Base-by-base conservation (phyloP, 805 yeast genomes). In the Lachancea meyersii region DNA sequence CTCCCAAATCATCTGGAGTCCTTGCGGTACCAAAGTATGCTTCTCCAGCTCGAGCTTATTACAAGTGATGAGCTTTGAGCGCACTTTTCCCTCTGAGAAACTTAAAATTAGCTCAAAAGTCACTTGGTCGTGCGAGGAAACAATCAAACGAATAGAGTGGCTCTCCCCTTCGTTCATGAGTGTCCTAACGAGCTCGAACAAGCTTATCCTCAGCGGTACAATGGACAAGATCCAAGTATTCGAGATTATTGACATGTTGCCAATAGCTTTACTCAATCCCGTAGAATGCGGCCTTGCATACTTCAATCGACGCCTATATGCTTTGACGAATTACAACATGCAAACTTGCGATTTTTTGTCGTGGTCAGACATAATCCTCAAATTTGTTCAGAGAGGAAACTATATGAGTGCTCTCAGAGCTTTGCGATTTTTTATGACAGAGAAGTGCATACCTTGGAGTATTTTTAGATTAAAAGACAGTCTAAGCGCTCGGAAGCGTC, bases 311-410 rank as follows among this genome's bases (percentile, higher is more conserved):
- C 49, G 48, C 24, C 23, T 60, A 5, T 38, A 51, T 19, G 38
- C 58, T 6, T 32, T 58, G 22, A 58, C 65, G 4, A 54, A 48
- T 16, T 56, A 55, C 38, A 48, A 53, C 11, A 32, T 61, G n/a
- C 53, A 54, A 23, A 41, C 54, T 1, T 66, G 65, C 3, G 51
- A 45, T 18, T 52, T 55, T 37, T 39, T 51, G 23, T 50, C 63
- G 4, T 63, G 68, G 68, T 55, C 65, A 7, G 58, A 59, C 34
- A 48, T 60, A 1, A 51, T 51, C 10, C 42, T 63, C 17, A 52
- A 48, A 21, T 49, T 51, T 6, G 61, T 63, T 8, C 64, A 61
- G 38, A 43, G 37, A 13, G 63, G 61, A 11, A 51, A 54, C 27
- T 61, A 57, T 33, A 38, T 55, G 5, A 51, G 49, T 7, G 64